These are phyloP conservation scores for Colletotrichum trifolii DNA, from an alignment of 2,329 filamentous ascomycete genomes.

Conservation along the genomic window DNA sequence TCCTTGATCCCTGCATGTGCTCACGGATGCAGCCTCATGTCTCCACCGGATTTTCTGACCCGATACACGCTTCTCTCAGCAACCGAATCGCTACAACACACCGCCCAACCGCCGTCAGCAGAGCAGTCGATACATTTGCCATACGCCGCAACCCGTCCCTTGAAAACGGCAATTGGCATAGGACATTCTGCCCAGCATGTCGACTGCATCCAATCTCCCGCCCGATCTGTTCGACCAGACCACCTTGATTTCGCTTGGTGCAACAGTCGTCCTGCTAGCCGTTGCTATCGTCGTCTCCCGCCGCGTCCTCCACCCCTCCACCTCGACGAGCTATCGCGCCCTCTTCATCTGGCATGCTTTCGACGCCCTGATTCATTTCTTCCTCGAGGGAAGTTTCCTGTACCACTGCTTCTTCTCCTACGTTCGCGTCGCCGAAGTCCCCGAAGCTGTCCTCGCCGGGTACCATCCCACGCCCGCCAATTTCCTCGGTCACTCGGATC, in stretches of 20 bases:
- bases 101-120: no score
- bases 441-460: slow-evolving; percentile 45
- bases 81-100: neutral
- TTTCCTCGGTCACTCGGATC: slow-evolving; percentile 61
- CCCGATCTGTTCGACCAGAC: slow-evolving; percentile 69
- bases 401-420: slow-evolving; percentile 90
- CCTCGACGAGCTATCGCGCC: slow-evolving; percentile 71
- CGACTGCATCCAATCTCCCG: slow-evolving; percentile 50
- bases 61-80: no score
- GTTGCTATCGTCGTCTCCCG: slow-evolving; percentile 62
- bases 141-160: neutral
- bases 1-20: no score
- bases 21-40: no score
- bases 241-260: slow-evolving; percentile 68
- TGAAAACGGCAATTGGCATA: neutral
- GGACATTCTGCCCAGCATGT: slow-evolving; percentile 35
- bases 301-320: slow-evolving; percentile 57
- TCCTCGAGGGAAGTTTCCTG: slow-evolving; percentile 90
- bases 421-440: slow-evolving; percentile 49
- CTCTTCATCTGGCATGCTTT: slow-evolving; percentile 97
- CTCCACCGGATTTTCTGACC: no score
- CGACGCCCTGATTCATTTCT: slow-evolving; percentile 90
- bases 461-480: slow-evolving; percentile 62
- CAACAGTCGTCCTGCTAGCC: slow-evolving; percentile 63
- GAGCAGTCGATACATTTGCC: no score